A percentile compares a stretch with the other conserved stretches of the same genome.
phyloP scores from a whole-genome alignment of 306 rosid species.

The Gynostemma pentaphyllum region DNA sequence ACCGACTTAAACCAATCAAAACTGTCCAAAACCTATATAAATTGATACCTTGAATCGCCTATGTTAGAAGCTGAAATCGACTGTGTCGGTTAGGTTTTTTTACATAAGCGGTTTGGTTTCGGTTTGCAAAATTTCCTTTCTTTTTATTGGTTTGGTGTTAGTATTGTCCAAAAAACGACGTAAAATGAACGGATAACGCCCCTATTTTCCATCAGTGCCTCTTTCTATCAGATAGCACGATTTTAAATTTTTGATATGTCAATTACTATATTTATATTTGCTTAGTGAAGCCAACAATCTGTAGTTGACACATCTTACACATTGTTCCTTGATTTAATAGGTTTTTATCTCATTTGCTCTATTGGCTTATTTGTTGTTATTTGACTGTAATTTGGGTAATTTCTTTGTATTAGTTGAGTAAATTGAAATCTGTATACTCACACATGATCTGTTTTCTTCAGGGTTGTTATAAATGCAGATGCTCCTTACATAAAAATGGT shows the following conservation, averaged over 20 bases:
- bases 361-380: neutral
- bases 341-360: neutral
- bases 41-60: too few species aligned
- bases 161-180: too few species aligned
- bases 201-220: too few species aligned
- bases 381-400: neutral
- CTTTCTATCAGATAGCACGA: neutral
- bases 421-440: neutral
- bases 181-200: too few species aligned
- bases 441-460: constrained; percentile 26
- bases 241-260: neutral
- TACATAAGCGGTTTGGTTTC: too few species aligned
- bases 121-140: too few species aligned
- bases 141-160: too few species aligned
- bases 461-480: constrained; percentile 76
- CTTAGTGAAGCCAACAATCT: neutral
- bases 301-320: neutral
- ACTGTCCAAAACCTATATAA: too few species aligned
- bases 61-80: too few species aligned
- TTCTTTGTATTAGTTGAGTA: neutral
- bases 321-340: neutral
- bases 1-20: too few species aligned
- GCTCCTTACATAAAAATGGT: constrained; percentile 98
- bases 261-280: neutral
- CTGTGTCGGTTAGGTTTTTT: too few species aligned